These are phyloP conservation scores for Berberis vulgaris DNA, from an alignment of 164 flowering plant species.

Conservation along the genomic window DNA sequence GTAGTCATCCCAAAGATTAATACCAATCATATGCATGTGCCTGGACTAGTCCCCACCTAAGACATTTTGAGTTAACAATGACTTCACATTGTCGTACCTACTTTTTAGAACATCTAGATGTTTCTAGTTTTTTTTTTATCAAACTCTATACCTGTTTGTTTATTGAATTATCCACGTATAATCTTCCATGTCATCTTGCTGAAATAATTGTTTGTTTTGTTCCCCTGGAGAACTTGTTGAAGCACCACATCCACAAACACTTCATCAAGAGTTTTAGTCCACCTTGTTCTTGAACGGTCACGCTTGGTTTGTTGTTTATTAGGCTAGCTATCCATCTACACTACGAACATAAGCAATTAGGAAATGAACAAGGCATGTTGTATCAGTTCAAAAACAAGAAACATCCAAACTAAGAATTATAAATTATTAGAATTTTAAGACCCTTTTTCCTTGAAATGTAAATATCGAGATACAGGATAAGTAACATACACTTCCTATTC, in stretches of 20 bases:
- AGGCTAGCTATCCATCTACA: slow-evolving; percentile 12
- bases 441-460: no score
- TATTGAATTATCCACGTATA: slow-evolving; percentile 13
- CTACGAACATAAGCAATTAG: no score
- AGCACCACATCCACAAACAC: slow-evolving; percentile 13
- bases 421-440: no score
- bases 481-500: no score
- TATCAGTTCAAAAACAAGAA: no score
- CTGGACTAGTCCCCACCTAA: slow-evolving; percentile 11
- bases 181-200: slow-evolving; percentile 16
- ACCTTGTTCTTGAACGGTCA: slow-evolving; percentile 15
- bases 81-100: slow-evolving; percentile 8
- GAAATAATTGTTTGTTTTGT: slow-evolving; percentile 5
- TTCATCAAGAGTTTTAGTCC: slow-evolving; percentile 13
- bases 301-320: slow-evolving; percentile 7
- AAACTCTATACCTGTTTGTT: slow-evolving; percentile 14
- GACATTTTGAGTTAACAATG: slow-evolving; percentile 7
- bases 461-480: no score
- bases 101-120: slow-evolving; percentile 15
- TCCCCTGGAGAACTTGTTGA: slow-evolving; percentile 13
- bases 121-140: slow-evolving; percentile 16
- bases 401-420: no score
- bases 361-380: no score
- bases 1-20: slow-evolving; percentile 9
- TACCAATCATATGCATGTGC: slow-evolving; percentile 2